Conservation (phyloP, 2,329 filamentous ascomycete genomes). For the Lithohypha guttulata region DNA sequence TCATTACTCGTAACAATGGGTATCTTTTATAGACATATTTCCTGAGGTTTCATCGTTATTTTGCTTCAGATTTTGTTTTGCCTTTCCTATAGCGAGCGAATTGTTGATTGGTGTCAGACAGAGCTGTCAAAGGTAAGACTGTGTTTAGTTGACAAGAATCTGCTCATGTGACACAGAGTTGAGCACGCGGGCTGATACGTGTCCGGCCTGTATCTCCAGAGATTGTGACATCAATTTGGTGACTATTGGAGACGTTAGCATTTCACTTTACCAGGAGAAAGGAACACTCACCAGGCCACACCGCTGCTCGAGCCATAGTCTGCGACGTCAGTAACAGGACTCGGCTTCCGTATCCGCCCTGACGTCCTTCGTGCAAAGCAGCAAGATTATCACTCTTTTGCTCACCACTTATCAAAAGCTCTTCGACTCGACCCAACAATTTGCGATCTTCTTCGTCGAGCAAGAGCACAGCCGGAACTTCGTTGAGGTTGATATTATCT, state of each 20-base stretch:
- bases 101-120: no score
- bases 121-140: no score
- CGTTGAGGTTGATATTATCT: slow-evolving; percentile 64
- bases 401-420: slow-evolving; percentile 66
- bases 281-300: slow-evolving; percentile 69
- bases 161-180: slow-evolving; percentile 26
- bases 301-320: slow-evolving; percentile 76
- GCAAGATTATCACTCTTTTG: slow-evolving; percentile 44
- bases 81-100: no score
- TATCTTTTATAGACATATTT: background rate
- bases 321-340: slow-evolving; percentile 74
- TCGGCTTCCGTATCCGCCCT: slow-evolving; percentile 72
- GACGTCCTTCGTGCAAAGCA: slow-evolving; percentile 28
- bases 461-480: slow-evolving; percentile 79
- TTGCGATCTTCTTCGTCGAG: slow-evolving; percentile 87
- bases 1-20: background rate
- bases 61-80: background rate
- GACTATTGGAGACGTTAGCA: slow-evolving; percentile 36
- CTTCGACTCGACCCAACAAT: slow-evolving; percentile 68
- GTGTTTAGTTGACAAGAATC: no score
- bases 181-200: slow-evolving; percentile 52
- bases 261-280: background rate
- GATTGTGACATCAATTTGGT: slow-evolving; percentile 60
- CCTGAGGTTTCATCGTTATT: background rate
- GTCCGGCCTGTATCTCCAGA: slow-evolving; percentile 52